Conservation (phyloP, 1,284 basidiomycete genomes). For the Taiwanofungus camphoratus region DNA sequence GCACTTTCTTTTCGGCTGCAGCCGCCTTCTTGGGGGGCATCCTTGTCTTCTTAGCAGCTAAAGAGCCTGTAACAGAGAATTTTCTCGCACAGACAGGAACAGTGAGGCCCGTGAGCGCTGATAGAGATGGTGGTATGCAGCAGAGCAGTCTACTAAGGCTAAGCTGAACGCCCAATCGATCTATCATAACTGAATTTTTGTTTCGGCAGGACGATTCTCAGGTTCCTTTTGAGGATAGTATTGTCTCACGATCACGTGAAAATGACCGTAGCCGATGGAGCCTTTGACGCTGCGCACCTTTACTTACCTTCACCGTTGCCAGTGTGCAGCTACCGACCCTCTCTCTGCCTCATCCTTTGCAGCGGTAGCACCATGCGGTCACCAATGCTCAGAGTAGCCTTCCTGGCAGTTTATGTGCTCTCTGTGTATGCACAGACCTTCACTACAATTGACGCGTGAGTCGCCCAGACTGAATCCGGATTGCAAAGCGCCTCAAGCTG, state of each 20-base stretch:
- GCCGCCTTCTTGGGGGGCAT: constrained; percentile 87
- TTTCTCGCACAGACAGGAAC: constrained; percentile 15
- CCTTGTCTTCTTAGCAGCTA: constrained; percentile 37
- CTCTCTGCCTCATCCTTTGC: constrained; percentile 8
- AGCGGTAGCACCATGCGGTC: constrained; percentile 10
- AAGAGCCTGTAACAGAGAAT: constrained; percentile 20
- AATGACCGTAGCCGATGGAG: not conserved
- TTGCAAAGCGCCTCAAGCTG: not conserved
- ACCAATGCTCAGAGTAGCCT: constrained; percentile 6
- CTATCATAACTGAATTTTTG: constrained; percentile 23
- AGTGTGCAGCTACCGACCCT: not conserved
- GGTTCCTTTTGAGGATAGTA: constrained; percentile 2
- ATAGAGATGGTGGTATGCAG: constrained; percentile 4
- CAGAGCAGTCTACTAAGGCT: not conserved
- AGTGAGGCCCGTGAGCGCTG: constrained; percentile 9
- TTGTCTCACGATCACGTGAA: not conserved
- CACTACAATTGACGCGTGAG: constrained; percentile 42
- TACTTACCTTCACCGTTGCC: not conserved
- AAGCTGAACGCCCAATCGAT: constrained; percentile 27
- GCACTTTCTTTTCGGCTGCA: constrained; percentile 72
- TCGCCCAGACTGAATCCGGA: constrained; percentile 6
- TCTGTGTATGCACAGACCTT: constrained; percentile 39
- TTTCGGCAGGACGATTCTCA: not conserved
- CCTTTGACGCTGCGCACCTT: not conserved
- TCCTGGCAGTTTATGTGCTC: constrained; percentile 26